phyloP scores from a whole-genome alignment of 306 rosid genomes.

The Cucurbita moschata region DNA sequence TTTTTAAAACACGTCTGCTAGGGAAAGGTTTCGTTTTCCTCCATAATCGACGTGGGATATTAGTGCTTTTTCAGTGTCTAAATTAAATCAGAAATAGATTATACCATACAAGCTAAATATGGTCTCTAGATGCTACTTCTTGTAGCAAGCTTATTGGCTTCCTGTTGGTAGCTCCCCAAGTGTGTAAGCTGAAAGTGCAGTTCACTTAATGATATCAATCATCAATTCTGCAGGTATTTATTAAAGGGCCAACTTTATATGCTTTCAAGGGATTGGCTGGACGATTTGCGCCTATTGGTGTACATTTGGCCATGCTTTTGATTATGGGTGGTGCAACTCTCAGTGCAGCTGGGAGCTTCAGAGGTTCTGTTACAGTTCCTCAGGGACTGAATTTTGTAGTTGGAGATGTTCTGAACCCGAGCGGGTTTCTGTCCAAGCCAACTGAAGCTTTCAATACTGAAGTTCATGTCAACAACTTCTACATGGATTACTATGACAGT shows the following conservation, averaged over 20 bases:
- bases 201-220: background rate
- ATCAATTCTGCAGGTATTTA: conserved; percentile 41
- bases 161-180: background rate
- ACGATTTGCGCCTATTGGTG: conserved; percentile 90
- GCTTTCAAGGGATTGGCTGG: conserved; percentile 86
- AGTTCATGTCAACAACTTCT: conserved; percentile 83
- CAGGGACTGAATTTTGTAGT: conserved; percentile 88
- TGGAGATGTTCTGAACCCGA: conserved; percentile 79
- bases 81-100: background rate
- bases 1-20: no score
- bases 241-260: conserved; percentile 75
- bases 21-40: no score
- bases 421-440: conserved; percentile 73
- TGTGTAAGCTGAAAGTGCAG: background rate
- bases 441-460: conserved; percentile 73
- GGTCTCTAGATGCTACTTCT: background rate
- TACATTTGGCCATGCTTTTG: conserved; percentile 74
- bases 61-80: background rate
- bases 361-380: conserved; percentile 86
- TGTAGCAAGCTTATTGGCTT: background rate
- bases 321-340: conserved; percentile 91
- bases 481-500: conserved; percentile 74
- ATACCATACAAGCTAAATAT: background rate
- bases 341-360: conserved; percentile 90
- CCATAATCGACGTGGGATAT: no score